Evolutionary conservation across 1,284 basidiomycete species (phyloP).

Genomic region (Quambalaria eucalypti): DNA sequence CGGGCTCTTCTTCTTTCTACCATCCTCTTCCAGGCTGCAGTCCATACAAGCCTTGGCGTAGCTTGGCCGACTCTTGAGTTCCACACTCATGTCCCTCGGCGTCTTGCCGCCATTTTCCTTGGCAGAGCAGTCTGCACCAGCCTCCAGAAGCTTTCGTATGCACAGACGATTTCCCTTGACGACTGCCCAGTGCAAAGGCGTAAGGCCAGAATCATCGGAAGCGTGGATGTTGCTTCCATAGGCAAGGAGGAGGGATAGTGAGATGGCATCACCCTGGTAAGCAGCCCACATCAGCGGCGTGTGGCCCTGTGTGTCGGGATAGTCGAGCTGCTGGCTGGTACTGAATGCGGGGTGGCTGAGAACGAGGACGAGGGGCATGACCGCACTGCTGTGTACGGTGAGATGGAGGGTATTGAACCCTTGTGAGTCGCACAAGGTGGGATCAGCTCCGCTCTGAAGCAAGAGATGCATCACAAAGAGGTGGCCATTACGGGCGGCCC

Average conservation of each 20-base stretch:
- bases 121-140: constrained; percentile 70
- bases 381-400: constrained; percentile 81
- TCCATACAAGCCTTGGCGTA: constrained; percentile 81
- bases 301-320: constrained; percentile 73
- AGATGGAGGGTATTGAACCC: constrained; percentile 95
- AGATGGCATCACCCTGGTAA: constrained; percentile 93
- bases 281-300: constrained; percentile 98
- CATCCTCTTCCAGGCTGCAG: constrained; percentile 55
- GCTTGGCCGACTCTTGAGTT: constrained; percentile 69
- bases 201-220: constrained; percentile 71
- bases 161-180: constrained; percentile 80
- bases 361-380: constrained; percentile 88
- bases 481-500: constrained; percentile 91
- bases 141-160: constrained; percentile 73
- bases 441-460: constrained; percentile 79
- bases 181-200: constrained; percentile 97
- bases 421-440: constrained; percentile 79
- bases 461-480: constrained; percentile 88
- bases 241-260: constrained; percentile 78
- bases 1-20: constrained; percentile 60
- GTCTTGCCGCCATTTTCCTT: constrained; percentile 80
- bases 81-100: constrained; percentile 84
- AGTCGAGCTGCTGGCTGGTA: constrained; percentile 20
- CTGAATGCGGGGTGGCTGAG: constrained; percentile 62
- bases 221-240: constrained; percentile 73